Base-by-base conservation (phyloP, 208 protist genomes). In the Trypanosoma avium region DNA sequence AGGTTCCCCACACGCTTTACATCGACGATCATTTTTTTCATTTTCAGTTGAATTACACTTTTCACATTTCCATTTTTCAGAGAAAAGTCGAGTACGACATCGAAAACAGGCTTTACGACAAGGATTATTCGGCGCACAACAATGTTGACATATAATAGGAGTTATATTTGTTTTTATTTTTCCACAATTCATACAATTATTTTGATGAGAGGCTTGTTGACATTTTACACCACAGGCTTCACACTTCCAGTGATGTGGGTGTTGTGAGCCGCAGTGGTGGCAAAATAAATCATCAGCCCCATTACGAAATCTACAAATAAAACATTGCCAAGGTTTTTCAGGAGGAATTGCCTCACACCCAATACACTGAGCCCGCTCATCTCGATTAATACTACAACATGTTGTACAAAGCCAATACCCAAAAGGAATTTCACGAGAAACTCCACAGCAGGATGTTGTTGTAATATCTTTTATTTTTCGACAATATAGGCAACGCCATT, bases 401-500 rank as follows among this genome's bases (percentile, higher is more conserved):
- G 26, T 22, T 2, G 63, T 30, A 46, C 89, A 95, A 27, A 85
- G 74, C 86, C 89, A 95, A 60, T 95, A 93, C 7, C 79, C 82
- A 22, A 52, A 52, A 3, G 86, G 82, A 47, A 91, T 70, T 57
- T 92, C 73, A 21, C 89, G 78, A 7, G 6, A 21, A 22, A 82
- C 68, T 0, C 71, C 82, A 32, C 89, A 95, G 75, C 84, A 94
- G 26, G 52, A 50, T 4, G 56, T 54, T 21, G 46, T 58, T 45
- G 57, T 73, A 47, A 81, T 75, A 17, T 21, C 15, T 13, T 58
- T 48, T 21, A 83, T 50, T 32, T 73, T 67, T 27, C 83, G 68
- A 67, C 89, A 95, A 61, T 88, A 95, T 27, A 86, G 83, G 46
- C 89, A 95, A 48, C 80, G 85, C 86, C 89, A 95, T 45, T 82